phyloP scores from a whole-genome alignment of 1,139 yeast species.

The Pichia sp. region DNA sequence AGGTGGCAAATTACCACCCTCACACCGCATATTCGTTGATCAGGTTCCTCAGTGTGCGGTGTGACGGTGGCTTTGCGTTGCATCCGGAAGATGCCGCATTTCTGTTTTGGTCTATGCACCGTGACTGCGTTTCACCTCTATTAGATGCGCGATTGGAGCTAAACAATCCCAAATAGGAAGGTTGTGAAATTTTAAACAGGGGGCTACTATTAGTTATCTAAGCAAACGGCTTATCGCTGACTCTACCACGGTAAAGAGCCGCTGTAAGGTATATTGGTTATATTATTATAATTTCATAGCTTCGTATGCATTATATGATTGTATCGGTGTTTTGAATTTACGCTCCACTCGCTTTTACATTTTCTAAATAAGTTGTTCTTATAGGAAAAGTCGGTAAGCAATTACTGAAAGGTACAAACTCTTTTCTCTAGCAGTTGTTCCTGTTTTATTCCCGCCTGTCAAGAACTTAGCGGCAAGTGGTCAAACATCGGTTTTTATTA shows the following conservation, averaged over 20 bases:
- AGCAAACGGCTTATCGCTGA: slow-evolving; percentile 13
- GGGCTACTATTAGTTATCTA: slow-evolving; percentile 2
- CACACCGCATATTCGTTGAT: neutral
- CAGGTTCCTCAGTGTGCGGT: neutral
- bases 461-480: neutral
- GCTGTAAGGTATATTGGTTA: neutral
- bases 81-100: neutral
- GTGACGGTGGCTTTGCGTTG: neutral
- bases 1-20: neutral
- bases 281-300: neutral
- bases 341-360: neutral
- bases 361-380: neutral
- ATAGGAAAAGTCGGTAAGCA: slow-evolving; percentile 3
- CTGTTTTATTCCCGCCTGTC: slow-evolving; percentile 2
- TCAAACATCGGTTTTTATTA: neutral
- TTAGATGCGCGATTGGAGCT: neutral
- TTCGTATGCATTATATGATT: neutral
- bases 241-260: neutral
- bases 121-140: slow-evolving; percentile 6
- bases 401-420: slow-evolving; percentile 3
- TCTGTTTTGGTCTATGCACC: neutral
- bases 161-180: neutral
- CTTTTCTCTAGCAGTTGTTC: slow-evolving; percentile 4
- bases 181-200: neutral
- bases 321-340: neutral